Evolutionary conservation across 139 green algal species (phyloP).

Genomic region (Chlorella sorokiniana): DNA sequence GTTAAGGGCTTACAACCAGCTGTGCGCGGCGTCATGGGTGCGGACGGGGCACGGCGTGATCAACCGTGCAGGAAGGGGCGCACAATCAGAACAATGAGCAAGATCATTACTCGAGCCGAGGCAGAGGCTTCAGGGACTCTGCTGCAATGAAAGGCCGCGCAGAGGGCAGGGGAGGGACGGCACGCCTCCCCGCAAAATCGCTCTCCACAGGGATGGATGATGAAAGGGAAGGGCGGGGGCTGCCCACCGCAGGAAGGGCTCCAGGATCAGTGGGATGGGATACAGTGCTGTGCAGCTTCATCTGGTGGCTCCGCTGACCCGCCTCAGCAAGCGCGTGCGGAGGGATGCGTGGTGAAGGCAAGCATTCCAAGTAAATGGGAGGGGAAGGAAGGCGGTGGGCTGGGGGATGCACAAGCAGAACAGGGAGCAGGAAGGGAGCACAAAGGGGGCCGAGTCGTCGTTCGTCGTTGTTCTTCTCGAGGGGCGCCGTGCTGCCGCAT

Average conservation of each 20-base stretch:
- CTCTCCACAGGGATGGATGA: background rate
- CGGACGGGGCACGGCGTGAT: too few species aligned
- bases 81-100: background rate
- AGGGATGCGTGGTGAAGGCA: background rate
- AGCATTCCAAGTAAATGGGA: too few species aligned
- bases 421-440: background rate
- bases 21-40: too few species aligned
- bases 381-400: too few species aligned
- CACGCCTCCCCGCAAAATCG: constrained; percentile 9
- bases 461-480: too few species aligned
- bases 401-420: background rate
- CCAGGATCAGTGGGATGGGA: background rate
- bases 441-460: too few species aligned
- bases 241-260: background rate
- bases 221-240: background rate
- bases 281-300: background rate
- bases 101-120: too few species aligned
- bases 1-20: too few species aligned
- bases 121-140: background rate
- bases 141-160: constrained; percentile 1
- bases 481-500: too few species aligned
- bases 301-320: background rate
- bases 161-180: background rate
- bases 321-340: background rate
- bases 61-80: background rate